A percentile compares a stretch with the other conserved stretches of the same genome.
phyloP scores from a whole-genome alignment of 192 early-diverging fungal species.

The Dispira simplex region DNA sequence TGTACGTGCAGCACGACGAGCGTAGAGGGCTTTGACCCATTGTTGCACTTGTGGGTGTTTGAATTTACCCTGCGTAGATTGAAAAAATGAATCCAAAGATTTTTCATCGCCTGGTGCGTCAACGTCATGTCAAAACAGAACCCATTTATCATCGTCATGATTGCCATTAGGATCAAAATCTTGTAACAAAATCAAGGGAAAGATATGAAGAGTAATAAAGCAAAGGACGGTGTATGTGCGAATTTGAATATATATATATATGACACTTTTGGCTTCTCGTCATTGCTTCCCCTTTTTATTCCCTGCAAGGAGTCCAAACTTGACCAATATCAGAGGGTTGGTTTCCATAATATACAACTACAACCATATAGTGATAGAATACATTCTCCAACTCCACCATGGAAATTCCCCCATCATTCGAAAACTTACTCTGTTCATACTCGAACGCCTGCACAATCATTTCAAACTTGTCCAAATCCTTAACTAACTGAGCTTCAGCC shows the following conservation, averaged over 20 bases:
- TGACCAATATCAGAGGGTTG: too few relatives aligned
- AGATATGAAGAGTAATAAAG: neutral
- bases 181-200: neutral
- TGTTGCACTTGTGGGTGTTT: slow-evolving; percentile 60
- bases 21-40: slow-evolving; percentile 73
- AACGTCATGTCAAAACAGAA: neutral
- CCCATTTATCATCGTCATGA: neutral
- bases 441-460: slow-evolving; percentile 87
- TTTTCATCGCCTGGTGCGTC: slow-evolving; percentile 31
- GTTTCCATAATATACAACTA: too few relatives aligned
- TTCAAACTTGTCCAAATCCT: slow-evolving; percentile 95
- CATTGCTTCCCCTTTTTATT: neutral
- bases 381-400: too few relatives aligned
- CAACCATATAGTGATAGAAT: too few relatives aligned
- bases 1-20: neutral
- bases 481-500: slow-evolving; percentile 63
- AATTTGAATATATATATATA: neutral
- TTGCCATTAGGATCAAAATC: neutral
- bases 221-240: neutral
- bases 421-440: slow-evolving; percentile 59
- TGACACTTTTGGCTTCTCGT: neutral
- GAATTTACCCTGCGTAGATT: slow-evolving; percentile 66
- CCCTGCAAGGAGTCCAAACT: too few relatives aligned
- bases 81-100: slow-evolving; percentile 61
- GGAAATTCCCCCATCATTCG: too few relatives aligned